Percentiles rank a stretch among this genome's conserved stretches.
Conservation (phyloP, 1,284 basidiomycete species). For the Cutaneotrichosporon sp. region DNA sequence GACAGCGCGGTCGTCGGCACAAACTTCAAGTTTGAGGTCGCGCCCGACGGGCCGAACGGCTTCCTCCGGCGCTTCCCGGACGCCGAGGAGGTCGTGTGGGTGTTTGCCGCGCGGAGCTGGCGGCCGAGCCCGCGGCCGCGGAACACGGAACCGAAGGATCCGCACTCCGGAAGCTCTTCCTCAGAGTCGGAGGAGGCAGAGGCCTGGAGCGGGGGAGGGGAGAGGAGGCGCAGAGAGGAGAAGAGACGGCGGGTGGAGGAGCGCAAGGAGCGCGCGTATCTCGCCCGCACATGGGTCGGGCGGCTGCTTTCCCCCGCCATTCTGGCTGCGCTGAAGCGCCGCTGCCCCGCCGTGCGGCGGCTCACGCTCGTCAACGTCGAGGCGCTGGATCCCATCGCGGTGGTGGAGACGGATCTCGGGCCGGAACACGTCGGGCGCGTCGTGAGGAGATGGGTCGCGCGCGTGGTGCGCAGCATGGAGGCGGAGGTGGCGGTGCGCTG, state of each 20-base stretch:
- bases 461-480: not conserved
- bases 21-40: constrained; percentile 17
- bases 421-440: not conserved
- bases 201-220: too few relatives aligned
- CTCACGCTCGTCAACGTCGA: not conserved
- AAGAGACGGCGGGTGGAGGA: too few relatives aligned
- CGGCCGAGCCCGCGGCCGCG: constrained; percentile 11
- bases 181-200: not conserved
- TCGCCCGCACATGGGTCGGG: constrained; percentile 1
- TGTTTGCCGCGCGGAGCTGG: constrained; percentile 6
- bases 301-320: not conserved
- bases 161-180: too few relatives aligned
- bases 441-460: not conserved
- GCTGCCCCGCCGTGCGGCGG: not conserved
- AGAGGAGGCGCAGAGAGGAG: too few relatives aligned
- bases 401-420: not conserved
- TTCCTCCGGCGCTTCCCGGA: not conserved
- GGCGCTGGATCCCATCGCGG: not conserved
- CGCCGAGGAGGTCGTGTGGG: not conserved
- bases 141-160: not conserved
- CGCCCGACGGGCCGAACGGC: not conserved
- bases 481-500: not conserved
- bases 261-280: not conserved
- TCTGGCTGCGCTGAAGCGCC: not conserved
- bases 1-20: constrained; percentile 19